Conservation (phyloP, 352 stramenopile genomes). For the Elongisporangium anandrum region DNA sequence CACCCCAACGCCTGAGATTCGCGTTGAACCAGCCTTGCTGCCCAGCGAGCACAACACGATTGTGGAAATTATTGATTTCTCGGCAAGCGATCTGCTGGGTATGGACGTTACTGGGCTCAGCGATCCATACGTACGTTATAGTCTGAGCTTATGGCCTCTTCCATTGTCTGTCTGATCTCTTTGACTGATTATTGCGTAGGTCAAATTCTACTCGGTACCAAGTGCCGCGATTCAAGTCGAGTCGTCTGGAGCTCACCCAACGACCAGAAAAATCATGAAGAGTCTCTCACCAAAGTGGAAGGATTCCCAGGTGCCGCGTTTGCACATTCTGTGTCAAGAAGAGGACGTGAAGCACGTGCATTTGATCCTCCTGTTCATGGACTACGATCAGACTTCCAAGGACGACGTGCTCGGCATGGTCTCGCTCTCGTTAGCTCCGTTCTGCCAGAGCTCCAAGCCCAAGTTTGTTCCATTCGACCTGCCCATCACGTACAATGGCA, state of each 20-base stretch:
- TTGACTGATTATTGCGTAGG: constrained; percentile 18
- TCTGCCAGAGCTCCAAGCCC: constrained; percentile 24
- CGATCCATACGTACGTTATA: constrained; percentile 61
- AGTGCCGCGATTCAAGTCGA: constrained; percentile 51
- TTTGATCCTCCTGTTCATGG: constrained; percentile 73
- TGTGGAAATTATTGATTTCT: constrained; percentile 58
- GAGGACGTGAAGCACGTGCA: constrained; percentile 63
- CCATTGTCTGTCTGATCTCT: constrained; percentile 1
- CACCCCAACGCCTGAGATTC: constrained; percentile 19
- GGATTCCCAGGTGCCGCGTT: constrained; percentile 59
- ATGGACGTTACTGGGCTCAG: constrained; percentile 78
- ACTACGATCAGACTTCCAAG: constrained; percentile 72
- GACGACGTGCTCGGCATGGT: constrained; percentile 70
- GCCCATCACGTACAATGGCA: constrained; percentile 44
- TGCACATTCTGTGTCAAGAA: constrained; percentile 45
- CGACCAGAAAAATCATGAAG: constrained; percentile 56
- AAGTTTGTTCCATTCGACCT: constrained; percentile 56
- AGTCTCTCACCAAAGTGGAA: constrained; percentile 67
- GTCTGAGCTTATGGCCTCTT: not conserved
- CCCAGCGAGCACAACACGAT: constrained; percentile 27
- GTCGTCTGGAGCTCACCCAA: constrained; percentile 35
- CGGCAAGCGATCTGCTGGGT: constrained; percentile 48
- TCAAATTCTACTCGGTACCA: constrained; percentile 73
- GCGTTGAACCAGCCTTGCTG: constrained; percentile 11
- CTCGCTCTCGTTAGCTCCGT: constrained; percentile 52